These are phyloP conservation scores for Phytophthora megakarya DNA, from an alignment of 352 stramenopile species.

Conservation along the genomic window DNA sequence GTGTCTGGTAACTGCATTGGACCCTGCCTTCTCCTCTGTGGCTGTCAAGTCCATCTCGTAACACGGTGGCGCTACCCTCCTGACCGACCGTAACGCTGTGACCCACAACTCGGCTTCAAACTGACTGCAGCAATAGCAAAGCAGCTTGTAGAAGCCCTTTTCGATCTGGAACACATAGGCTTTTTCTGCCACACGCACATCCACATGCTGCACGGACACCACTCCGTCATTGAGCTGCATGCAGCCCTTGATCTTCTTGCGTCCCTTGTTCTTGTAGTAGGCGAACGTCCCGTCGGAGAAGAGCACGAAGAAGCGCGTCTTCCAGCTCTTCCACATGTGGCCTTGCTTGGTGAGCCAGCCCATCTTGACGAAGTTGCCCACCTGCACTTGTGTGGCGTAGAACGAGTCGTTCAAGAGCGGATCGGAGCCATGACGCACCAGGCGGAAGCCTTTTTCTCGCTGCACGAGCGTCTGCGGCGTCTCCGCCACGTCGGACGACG, in stretches of 20 bases:
- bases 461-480: conserved; percentile 29
- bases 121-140: conserved; percentile 81
- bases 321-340: conserved; percentile 89
- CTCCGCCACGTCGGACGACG: conserved; percentile 27
- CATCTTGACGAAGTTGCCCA: conserved; percentile 81
- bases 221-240: conserved; percentile 86
- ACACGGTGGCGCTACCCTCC: conserved; percentile 46
- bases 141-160: conserved; percentile 84
- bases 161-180: conserved; percentile 83
- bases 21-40: conserved; percentile 57
- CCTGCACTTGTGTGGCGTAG: conserved; percentile 66
- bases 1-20: conserved; percentile 56
- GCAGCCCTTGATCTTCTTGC: conserved; percentile 81
- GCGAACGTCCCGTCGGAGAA: conserved; percentile 81
- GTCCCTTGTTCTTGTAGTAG: conserved; percentile 83
- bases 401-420: conserved; percentile 70
- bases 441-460: conserved; percentile 48
- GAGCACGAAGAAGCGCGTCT: conserved; percentile 85
- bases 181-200: conserved; percentile 66
- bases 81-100: conserved; percentile 55
- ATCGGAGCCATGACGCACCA: conserved; percentile 59
- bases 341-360: conserved; percentile 87
- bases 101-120: conserved; percentile 86
- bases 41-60: conserved; percentile 73
- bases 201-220: conserved; percentile 80